Evolutionary conservation across 2,329 filamentous ascomycete species (phyloP).

Genomic region (Fusarium solani-melongenae): DNA sequence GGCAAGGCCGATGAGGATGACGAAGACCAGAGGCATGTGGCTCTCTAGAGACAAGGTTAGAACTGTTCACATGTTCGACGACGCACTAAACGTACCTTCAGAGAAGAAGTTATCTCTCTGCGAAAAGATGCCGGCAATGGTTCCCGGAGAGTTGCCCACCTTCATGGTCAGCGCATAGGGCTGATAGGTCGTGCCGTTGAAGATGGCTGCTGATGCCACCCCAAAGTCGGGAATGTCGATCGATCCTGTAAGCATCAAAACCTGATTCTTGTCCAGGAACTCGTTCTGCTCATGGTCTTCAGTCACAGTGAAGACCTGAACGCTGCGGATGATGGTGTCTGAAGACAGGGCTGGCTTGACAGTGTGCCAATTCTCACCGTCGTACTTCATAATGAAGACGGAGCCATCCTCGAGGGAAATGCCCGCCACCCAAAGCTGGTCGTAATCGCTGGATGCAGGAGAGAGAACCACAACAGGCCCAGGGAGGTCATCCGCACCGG

Average conservation of each 20-base stretch:
- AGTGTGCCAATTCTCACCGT: constrained; percentile 76
- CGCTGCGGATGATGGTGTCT: constrained; percentile 76
- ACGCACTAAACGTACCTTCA: constrained; percentile 62
- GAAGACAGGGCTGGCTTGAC: constrained; percentile 71
- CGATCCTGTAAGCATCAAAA: constrained; percentile 86
- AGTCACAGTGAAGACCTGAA: constrained; percentile 83
- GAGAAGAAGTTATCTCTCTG: constrained; percentile 83
- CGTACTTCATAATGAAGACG: constrained; percentile 84
- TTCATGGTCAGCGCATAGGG: constrained; percentile 86
- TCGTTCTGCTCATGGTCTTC: constrained; percentile 72
- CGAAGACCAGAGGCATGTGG: constrained; percentile 77
- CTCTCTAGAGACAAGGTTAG: constrained; percentile 49
- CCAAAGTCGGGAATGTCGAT: constrained; percentile 82
- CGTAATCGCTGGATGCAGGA: constrained; percentile 76
- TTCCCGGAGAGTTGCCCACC: constrained; percentile 73
- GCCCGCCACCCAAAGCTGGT: constrained; percentile 86
- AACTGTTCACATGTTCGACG: neutral
- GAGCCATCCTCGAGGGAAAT: constrained; percentile 71
- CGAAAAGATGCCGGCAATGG: constrained; percentile 84
- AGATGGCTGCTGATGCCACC: constrained; percentile 85
- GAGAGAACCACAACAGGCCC: constrained; percentile 84
- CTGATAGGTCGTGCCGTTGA: constrained; percentile 81
- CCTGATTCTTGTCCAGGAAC: constrained; percentile 74
- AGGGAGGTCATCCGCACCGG: constrained; percentile 74
- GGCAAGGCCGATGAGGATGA: constrained; percentile 83